Base-by-base conservation (phyloP, 352 stramenopile genomes). In the Elongisporangium undulatum region DNA sequence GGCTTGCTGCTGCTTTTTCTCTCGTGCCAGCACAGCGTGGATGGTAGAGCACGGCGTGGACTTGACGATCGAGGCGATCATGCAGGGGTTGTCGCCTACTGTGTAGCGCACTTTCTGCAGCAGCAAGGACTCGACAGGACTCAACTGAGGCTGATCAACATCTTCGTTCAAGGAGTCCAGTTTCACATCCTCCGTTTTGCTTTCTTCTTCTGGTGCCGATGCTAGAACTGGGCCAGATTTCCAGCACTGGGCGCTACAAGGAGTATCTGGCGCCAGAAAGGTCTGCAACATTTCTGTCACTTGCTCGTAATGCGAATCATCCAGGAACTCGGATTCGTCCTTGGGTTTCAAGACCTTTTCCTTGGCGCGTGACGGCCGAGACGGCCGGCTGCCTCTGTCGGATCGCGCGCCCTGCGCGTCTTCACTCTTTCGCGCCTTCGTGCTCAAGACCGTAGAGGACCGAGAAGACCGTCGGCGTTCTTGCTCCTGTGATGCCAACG, bases 251-350 rank as follows among this genome's bases (percentile, higher is more conserved):
- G 56, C 64, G 13, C 74, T 79, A 58, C 82, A 92, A 0, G 48
- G 53, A 7, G 67, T 63, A 16, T 58, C 62, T 19, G 60, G 51
- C 7, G 58, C 49, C 6, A 75, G 29, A 52, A 79, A 90, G 39
- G 64, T 66, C 48, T 78, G 74, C 8, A 92, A 56, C 49, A 77
- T 75, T 12, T 56, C 58, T 49, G 66, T 74, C 50, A 89, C 68
- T 22, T 81, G 51, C 19, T 41, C 53, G 41, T 61, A 70, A 55
- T 92, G 67, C 45, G 72, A 84, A 51, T 92, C 74, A 26, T 92
- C 82, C 17, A 90, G 41, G 45, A 86, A 87, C 58, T 92, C 80
- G 0, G 77, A 89, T 56, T 85, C 68, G 41, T 89, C 78, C 6
- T 58, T 58, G 17, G 73, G 64, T 29, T 66, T 61, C 12, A 59